A percentile compares a stretch with the other conserved stretches of the same genome.
Conservation (phyloP, 1,139 yeast genomes). For the Taphrina wiesneri region DNA sequence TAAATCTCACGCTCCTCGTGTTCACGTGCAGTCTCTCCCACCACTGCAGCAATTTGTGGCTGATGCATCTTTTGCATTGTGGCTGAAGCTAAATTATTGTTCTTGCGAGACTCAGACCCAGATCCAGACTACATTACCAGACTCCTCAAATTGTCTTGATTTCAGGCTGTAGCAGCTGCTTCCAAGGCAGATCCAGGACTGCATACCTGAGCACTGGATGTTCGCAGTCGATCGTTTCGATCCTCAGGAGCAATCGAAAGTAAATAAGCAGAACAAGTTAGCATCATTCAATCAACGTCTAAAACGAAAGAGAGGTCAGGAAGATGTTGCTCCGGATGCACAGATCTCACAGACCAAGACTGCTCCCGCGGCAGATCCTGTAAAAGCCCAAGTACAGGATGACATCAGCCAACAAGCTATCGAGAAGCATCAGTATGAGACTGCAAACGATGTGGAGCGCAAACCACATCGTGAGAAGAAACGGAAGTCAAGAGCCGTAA, state of each 20-base stretch:
- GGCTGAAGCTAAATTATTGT: not conserved
- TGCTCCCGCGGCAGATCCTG: not conserved
- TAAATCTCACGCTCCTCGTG: not conserved
- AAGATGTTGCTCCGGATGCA: not conserved
- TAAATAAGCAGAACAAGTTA: not conserved
- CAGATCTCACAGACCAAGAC: not conserved
- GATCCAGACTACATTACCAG: not conserved
- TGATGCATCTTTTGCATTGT: not conserved
- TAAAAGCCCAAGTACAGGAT: too few species aligned
- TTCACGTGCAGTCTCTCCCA: not conserved
- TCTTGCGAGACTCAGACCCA: not conserved
- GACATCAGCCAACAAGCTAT: not conserved
- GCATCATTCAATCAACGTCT: slow-evolving; percentile 9
- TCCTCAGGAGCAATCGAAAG: not conserved
- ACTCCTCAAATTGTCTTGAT: not conserved
- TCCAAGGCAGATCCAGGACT: too few species aligned
- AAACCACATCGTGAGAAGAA: slow-evolving; percentile 22
- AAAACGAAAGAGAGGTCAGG: slow-evolving; percentile 3
- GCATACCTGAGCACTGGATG: not conserved
- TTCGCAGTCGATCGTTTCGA: slow-evolving; percentile 10
- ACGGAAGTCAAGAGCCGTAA: not conserved
- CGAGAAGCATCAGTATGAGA: too few species aligned
- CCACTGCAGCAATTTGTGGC: not conserved
- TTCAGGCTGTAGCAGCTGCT: too few species aligned
- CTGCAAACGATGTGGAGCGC: not conserved